Conservation (phyloP, 345 rosid species). For the Gossypium raimondii region DNA sequence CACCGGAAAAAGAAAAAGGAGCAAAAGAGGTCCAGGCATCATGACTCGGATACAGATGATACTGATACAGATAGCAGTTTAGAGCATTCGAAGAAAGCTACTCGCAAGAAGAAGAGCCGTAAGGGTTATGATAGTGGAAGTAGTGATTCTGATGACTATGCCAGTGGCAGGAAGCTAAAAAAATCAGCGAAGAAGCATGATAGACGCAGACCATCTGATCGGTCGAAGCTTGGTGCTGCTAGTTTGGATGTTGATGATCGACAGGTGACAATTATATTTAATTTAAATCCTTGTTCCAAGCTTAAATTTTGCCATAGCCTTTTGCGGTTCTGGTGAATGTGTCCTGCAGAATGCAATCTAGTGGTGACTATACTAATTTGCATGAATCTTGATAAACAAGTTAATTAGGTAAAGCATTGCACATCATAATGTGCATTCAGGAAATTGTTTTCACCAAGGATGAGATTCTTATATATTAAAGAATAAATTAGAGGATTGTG, state of each 20-base stretch:
- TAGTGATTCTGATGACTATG: conserved; percentile 33
- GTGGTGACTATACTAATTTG: conserved; percentile 32
- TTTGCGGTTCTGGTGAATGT: conserved; percentile 15
- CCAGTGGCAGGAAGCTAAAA: conserved; percentile 24
- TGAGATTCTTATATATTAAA: neutral
- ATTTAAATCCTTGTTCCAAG: neutral
- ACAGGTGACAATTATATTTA: conserved; percentile 5
- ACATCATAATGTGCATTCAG: neutral
- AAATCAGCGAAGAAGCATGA: conserved; percentile 35
- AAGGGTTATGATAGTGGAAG: conserved; percentile 30
- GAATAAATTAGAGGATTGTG: neutral
- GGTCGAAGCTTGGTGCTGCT: neutral
- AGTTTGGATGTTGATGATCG: neutral
- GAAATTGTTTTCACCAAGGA: neutral
- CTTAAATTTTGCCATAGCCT: neutral
- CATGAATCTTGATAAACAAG: neutral
- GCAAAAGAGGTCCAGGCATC: conserved; percentile 32
- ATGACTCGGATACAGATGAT: conserved; percentile 42
- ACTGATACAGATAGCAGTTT: conserved; percentile 45
- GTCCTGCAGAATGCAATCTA: conserved; percentile 35
- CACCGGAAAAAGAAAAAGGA: conserved; percentile 32
- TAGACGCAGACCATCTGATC: conserved; percentile 25
- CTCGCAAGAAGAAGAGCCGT: conserved; percentile 37
- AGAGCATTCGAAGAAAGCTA: conserved; percentile 30
- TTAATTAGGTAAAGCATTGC: neutral